Conservation (phyloP, 331 rosid species). For the Rosa hybrid region DNA sequence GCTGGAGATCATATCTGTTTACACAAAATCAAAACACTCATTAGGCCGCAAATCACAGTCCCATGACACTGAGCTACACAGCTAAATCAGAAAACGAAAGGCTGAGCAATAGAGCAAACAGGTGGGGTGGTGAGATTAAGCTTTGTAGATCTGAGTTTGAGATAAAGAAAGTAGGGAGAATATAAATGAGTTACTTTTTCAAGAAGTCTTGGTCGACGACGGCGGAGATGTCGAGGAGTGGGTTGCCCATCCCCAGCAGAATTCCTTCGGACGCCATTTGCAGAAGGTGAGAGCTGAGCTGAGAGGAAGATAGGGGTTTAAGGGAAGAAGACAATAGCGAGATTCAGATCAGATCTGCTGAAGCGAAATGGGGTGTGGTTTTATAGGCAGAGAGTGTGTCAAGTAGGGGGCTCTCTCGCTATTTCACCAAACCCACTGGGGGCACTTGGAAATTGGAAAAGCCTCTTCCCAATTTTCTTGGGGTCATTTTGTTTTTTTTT, state of each 20-base stretch:
- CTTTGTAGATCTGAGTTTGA: neutral
- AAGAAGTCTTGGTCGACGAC: constrained; percentile 71
- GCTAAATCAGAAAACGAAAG: neutral
- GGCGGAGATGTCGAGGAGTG: constrained; percentile 88
- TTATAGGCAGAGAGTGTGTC: neutral
- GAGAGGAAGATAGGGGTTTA: neutral
- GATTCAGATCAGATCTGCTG: constrained; percentile 12
- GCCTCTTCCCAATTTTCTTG: neutral
- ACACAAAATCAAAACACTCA: neutral
- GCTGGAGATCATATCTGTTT: constrained; percentile 69
- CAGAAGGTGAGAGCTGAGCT: neutral
- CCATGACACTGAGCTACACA: neutral
- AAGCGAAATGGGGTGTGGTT: neutral
- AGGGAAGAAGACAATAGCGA: neutral
- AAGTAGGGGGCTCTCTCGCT: neutral
- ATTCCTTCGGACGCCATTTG: constrained; percentile 67
- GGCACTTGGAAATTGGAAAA: neutral
- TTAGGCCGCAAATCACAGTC: neutral
- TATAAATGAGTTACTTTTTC: constrained; percentile 32
- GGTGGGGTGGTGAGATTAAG: neutral
- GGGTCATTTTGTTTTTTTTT: too few relatives aligned
- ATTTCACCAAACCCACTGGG: constrained; percentile 8
- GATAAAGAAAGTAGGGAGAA: neutral
- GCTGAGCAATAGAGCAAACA: constrained; percentile 3
- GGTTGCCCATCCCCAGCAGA: constrained; percentile 93